Percentiles rank a stretch among this genome's conserved stretches.
These are phyloP conservation scores for Hypericum perforatum DNA, from an alignment of 345 rosid species.

Conservation along the genomic window DNA sequence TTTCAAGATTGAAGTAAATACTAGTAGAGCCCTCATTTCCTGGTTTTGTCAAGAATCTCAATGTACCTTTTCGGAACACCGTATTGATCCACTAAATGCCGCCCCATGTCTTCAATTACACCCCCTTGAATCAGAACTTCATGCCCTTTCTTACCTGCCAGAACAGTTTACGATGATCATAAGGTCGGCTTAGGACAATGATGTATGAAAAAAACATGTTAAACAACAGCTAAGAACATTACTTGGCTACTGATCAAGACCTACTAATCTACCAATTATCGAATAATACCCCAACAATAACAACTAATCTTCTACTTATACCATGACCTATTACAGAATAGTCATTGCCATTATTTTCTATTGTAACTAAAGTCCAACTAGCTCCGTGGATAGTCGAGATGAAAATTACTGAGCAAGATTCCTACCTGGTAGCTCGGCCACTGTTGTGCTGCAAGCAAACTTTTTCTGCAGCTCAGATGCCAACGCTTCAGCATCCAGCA, in stretches of 20 bases:
- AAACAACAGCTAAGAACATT: no score
- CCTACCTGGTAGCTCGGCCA: conserved; percentile 71
- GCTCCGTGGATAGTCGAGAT: neutral
- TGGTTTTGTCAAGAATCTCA: conserved; percentile 92
- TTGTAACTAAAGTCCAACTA: no score
- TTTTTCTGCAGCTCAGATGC: conserved; percentile 98
- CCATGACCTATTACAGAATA: no score
- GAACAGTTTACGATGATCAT: no score
- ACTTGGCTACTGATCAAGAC: no score
- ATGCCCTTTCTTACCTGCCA: conserved; percentile 76
- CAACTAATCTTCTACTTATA: no score
- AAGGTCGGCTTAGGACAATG: no score
- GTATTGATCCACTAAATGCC: conserved; percentile 69
- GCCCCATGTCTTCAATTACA: conserved; percentile 74
- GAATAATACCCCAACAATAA: no score
- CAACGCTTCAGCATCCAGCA: conserved; percentile 70
- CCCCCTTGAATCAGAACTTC: conserved; percentile 95
- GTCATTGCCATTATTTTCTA: no score
- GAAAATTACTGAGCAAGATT: neutral
- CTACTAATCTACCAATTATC: no score
- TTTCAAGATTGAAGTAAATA: neutral
- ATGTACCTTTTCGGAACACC: conserved; percentile 81
- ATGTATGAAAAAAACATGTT: no score
- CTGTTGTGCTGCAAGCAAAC: conserved; percentile 88
- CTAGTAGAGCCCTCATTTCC: conserved; percentile 31